These are phyloP conservation scores for Mucor sp. DNA, from an alignment of 371 early-diverging fungal species.

Conservation along the genomic window DNA sequence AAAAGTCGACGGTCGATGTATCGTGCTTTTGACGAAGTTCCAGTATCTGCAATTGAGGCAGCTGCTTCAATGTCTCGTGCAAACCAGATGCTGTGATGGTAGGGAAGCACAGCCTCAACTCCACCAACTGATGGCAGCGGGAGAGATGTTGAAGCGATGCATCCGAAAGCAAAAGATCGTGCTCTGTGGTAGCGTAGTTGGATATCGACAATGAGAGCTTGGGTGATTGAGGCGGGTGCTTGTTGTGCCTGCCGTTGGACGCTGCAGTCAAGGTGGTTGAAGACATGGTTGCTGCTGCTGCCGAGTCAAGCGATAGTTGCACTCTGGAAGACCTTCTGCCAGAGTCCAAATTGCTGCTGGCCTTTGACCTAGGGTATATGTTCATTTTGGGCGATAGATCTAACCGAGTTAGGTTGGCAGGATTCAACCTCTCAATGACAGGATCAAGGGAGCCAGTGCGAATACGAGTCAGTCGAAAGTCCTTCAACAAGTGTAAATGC, in stretches of 20 bases:
- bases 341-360: neutral
- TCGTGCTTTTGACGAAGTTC: constrained; percentile 1
- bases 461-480: constrained; percentile 43
- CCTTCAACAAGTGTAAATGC: constrained; percentile 17
- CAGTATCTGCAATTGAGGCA: constrained; percentile 1
- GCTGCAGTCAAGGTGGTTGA: neutral
- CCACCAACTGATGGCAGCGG: neutral
- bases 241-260: neutral
- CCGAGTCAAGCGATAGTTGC: neutral
- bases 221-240: neutral
- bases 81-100: neutral
- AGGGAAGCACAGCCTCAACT: constrained; percentile 4
- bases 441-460: constrained; percentile 30
- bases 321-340: neutral
- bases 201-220: neutral
- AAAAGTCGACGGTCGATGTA: neutral
- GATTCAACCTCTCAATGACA: constrained; percentile 19
- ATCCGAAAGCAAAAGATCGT: neutral
- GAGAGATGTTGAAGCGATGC: neutral
- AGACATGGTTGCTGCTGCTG: neutral
- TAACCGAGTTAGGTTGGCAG: neutral
- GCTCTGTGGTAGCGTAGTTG: constrained; percentile 8
- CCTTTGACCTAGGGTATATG: constrained; percentile 5
- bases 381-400: constrained; percentile 8
- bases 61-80: neutral